These are phyloP conservation scores for Colletotrichum theobromicola DNA, from an alignment of 2,329 filamentous ascomycete species.

Conservation along the genomic window DNA sequence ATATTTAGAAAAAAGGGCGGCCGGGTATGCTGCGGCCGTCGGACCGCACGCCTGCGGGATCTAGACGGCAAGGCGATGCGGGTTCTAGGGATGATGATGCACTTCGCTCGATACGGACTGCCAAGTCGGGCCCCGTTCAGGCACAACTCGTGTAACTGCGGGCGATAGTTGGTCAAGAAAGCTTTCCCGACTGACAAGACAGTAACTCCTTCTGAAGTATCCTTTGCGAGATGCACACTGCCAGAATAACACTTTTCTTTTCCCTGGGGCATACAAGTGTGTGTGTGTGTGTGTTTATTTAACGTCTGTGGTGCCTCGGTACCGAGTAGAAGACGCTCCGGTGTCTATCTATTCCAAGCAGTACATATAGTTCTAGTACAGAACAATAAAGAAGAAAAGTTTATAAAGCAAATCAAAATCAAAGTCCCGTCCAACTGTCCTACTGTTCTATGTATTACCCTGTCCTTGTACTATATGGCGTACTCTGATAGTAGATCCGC, in stretches of 20 bases:
- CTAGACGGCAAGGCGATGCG: neutral
- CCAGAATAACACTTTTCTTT: neutral
- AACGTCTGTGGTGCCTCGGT: too few species aligned
- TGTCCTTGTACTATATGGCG: too few species aligned
- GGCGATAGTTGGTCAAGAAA: neutral
- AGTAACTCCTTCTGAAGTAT: neutral
- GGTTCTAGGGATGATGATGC: neutral
- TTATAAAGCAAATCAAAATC: too few species aligned
- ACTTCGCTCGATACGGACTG: neutral
- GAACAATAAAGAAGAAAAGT: too few species aligned
- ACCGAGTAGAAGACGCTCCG: too few species aligned
- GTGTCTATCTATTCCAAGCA: too few species aligned
- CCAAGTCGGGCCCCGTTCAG: neutral
- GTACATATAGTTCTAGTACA: too few species aligned
- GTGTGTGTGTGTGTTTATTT: too few species aligned
- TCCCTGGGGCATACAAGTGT: too few species aligned
- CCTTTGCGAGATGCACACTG: neutral
- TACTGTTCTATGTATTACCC: too few species aligned
- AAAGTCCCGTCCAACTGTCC: too few species aligned
- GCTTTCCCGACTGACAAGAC: neutral
- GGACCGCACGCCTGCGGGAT: neutral
- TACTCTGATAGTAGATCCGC: too few species aligned
- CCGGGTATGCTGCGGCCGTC: neutral
- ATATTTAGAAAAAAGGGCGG: neutral
- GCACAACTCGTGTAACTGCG: neutral